Evolutionary conservation across 73 alveolate species (phyloP).

Genomic region (Halteria grandinella): DNA sequence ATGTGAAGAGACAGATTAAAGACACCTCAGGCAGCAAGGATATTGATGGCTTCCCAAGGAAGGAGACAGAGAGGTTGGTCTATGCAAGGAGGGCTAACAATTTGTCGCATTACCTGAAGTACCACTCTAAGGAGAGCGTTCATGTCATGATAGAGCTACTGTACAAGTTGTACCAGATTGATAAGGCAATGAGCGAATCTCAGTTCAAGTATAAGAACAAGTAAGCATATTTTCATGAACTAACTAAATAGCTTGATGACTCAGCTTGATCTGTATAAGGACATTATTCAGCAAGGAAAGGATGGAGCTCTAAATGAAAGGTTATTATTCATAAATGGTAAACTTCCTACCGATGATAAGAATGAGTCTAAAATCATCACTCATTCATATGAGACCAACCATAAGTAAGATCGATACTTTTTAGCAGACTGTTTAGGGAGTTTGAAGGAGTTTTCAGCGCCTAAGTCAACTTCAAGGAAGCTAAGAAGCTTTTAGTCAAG

Average conservation of each 20-base stretch:
- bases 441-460: conserved; percentile 21
- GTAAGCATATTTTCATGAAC: conserved; percentile 3
- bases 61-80: conserved; percentile 30
- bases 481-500: conserved; percentile 4
- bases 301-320: conserved; percentile 22
- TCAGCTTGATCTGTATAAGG: neutral
- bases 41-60: conserved; percentile 32
- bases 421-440: neutral
- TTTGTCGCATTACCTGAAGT: neutral
- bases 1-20: conserved; percentile 26
- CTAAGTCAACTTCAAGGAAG: neutral
- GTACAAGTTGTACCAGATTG: conserved; percentile 34
- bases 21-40: conserved; percentile 38
- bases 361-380: conserved; percentile 30
- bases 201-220: conserved; percentile 16
- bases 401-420: conserved; percentile 6
- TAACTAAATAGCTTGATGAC: conserved; percentile 24
- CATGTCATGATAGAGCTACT: conserved; percentile 5
- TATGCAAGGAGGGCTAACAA: conserved; percentile 10
- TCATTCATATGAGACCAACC: conserved; percentile 13
- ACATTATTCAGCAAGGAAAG: conserved; percentile 24
- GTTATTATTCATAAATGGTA: conserved; percentile 19
- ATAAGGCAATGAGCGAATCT: neutral
- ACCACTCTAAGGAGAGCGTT: neutral
- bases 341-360: conserved; percentile 1